These are phyloP conservation scores for Digitaria exilis DNA, from an alignment of 202 grass and related monocot species.

Conservation along the genomic window DNA sequence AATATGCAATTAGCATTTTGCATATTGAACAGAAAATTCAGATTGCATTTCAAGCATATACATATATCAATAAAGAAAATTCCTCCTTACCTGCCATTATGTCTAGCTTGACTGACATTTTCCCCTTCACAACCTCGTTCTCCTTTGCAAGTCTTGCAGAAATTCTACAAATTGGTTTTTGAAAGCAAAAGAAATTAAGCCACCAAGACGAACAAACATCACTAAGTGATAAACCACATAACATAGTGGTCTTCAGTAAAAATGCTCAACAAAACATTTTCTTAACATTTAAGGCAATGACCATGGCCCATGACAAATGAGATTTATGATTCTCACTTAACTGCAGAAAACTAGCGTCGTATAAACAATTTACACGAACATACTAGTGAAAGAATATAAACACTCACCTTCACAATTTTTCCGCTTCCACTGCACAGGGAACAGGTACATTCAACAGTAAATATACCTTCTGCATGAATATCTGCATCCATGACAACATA, in stretches of 20 bases:
- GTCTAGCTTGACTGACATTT: constrained; percentile 86
- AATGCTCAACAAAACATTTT: neutral
- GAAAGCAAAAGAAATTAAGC: constrained; percentile 30
- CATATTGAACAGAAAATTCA: constrained; percentile 33
- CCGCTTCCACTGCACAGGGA: constrained; percentile 75
- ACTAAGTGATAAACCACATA: constrained; percentile 8
- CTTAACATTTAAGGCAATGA: constrained; percentile 6
- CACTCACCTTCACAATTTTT: constrained; percentile 81
- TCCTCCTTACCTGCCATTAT: constrained; percentile 74
- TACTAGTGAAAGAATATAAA: constrained; percentile 30
- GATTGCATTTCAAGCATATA: constrained; percentile 23
- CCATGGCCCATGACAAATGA: neutral
- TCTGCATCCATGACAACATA: constrained; percentile 51
- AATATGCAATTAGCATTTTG: constrained; percentile 1
- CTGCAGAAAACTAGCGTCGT: neutral
- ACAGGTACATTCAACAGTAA: constrained; percentile 73
- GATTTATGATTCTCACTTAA: constrained; percentile 6
- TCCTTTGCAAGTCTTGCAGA: constrained; percentile 98
- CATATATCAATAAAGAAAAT: neutral
- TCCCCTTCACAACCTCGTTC: constrained; percentile 73
- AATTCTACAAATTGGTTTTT: constrained; percentile 61
- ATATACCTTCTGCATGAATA: constrained; percentile 66
- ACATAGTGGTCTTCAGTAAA: constrained; percentile 24
- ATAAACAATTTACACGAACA: constrained; percentile 15
- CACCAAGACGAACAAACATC: constrained; percentile 25